Conservation (phyloP, 2,329 filamentous ascomycete species). For the Huntiella abstrusa region DNA sequence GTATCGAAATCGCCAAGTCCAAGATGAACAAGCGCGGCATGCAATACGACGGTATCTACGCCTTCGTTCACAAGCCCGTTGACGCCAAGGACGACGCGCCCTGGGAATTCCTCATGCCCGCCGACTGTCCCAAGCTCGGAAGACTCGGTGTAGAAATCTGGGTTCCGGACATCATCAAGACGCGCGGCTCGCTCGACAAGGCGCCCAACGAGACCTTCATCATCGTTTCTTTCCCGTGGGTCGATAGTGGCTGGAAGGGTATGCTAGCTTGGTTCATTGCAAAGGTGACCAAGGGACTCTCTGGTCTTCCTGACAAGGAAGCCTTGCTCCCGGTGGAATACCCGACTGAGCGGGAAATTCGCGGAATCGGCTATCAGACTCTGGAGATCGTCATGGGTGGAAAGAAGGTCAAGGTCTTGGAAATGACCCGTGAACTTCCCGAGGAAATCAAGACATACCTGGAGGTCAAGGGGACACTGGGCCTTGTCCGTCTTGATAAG, state of each 20-base stretch:
- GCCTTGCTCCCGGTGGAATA: conserved; percentile 47
- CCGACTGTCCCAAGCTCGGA: conserved; percentile 29
- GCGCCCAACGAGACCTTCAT: conserved; percentile 33
- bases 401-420: conserved; percentile 34
- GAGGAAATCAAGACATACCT: conserved; percentile 45
- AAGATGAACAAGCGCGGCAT: conserved; percentile 51
- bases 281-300: conserved; percentile 30
- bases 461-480: conserved; percentile 45
- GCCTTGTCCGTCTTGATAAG: conserved; percentile 47
- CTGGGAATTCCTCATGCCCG: conserved; percentile 4
- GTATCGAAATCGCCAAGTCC: conserved; percentile 50
- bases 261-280: conserved; percentile 30
- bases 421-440: conserved; percentile 39
- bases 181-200: conserved; percentile 26
- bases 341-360: conserved; percentile 38
- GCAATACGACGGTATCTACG: conserved; percentile 65
- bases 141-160: conserved; percentile 50
- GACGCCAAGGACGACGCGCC: conserved; percentile 20
- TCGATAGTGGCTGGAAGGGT: conserved; percentile 21
- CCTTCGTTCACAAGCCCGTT: conserved; percentile 46
- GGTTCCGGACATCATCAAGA: conserved; percentile 44
- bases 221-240: conserved; percentile 48
- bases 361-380: conserved; percentile 36
- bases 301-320: conserved; percentile 38
- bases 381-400: conserved; percentile 49